Base-by-base conservation (phyloP, 2,329 filamentous ascomycete genomes). In the Pseudocercospora vitis region DNA sequence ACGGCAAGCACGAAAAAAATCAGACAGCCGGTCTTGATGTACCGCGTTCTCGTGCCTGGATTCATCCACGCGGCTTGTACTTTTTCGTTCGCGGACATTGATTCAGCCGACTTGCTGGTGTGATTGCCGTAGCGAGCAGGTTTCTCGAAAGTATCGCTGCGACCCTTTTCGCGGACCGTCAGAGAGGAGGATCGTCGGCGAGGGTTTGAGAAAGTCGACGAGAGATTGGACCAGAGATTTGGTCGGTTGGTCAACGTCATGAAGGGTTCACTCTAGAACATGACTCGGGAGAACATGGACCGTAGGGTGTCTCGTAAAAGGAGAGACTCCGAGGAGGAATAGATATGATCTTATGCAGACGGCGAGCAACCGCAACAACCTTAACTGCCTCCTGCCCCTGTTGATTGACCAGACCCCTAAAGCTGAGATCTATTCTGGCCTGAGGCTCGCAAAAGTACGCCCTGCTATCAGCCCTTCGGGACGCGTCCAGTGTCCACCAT, bases 21-120 rank as follows among this genome's bases (percentile, higher is more conserved):
- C 56, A 86, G 75, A 59, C 80, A 81, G 33, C 81, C 82, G 48
- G 81, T 81, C 75, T 84, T 86, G 64, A 86, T 65, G 65, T 79
- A 83, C 57, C 82, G 77, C 48, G 80, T 73, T 68, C 81, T 76
- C 71, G 83, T 81, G 60, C 78, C 81, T 73, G 83, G 81, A 63
- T 82, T 81, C 82, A 85, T 85, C 62, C 73, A 75, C 64, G 71
- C 71, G 69, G 71, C 66, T 68, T 75, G 75, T 65, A 63, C 52
- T 54, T 65, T 66, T 48, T 68, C 67, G 50, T 62, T 61, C 65
- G 68, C 65, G 49, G 67, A 66, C 37, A 56, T 68, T 58, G 71
- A 69, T 35, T 69, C 64, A 3, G 45, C 42, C 45, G 52, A 28
- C 46, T 47, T 52, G 12, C 16, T 53, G 48, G 35, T 51, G 44